A percentile compares a stretch with the other conserved stretches of the same genome.
phyloP scores from a whole-genome alignment of 306 rosid genomes.

The Cyamopsis tetragonoloba region DNA sequence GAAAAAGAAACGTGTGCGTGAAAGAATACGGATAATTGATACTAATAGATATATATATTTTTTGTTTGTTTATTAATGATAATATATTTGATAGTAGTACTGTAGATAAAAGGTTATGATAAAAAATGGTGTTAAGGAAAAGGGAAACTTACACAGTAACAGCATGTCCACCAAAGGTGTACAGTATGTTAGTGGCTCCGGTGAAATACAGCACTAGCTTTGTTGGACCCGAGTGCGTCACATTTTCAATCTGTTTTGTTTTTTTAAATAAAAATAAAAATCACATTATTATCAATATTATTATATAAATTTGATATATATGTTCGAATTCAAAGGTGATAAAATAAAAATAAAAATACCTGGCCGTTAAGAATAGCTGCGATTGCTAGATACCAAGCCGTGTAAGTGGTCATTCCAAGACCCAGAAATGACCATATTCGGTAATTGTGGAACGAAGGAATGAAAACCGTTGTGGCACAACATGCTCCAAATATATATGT shows the following conservation, averaged over 20 bases:
- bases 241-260: slow-evolving; percentile 62
- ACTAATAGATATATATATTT: too few relatives aligned
- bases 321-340: too few relatives aligned
- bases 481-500: slow-evolving; percentile 96
- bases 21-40: background rate
- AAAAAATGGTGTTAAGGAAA: background rate
- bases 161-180: slow-evolving; percentile 99
- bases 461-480: slow-evolving; percentile 96
- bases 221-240: slow-evolving; percentile 63
- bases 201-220: slow-evolving; percentile 88
- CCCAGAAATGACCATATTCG: slow-evolving; percentile 97
- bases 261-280: too few relatives aligned
- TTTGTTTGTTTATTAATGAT: too few relatives aligned
- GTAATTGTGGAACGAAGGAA: slow-evolving; percentile 95
- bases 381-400: slow-evolving; percentile 83
- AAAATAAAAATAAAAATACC: too few relatives aligned
- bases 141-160: slow-evolving; percentile 72
- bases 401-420: slow-evolving; percentile 95
- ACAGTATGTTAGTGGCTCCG: slow-evolving; percentile 92
- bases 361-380: slow-evolving; percentile 82
- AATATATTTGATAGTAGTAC: too few relatives aligned
- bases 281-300: too few relatives aligned
- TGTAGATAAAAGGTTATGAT: too few relatives aligned
- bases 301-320: too few relatives aligned
- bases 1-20: slow-evolving; percentile 2